Conservation (phyloP, 2,329 filamentous ascomycete species). For the Alternaria longipes region DNA sequence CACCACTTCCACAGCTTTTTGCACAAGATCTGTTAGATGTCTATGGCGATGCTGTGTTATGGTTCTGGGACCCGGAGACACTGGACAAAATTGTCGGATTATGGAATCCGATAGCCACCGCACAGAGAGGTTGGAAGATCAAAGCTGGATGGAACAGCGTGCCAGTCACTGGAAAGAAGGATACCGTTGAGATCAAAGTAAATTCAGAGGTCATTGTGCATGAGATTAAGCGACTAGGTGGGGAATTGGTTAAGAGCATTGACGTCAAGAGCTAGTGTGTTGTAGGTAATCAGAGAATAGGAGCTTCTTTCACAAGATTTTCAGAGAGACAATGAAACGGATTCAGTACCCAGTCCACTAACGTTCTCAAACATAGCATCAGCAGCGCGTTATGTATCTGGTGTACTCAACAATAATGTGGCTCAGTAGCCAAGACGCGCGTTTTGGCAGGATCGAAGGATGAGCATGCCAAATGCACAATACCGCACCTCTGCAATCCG, state of each 20-base stretch:
- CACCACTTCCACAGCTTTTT: constrained; percentile 70
- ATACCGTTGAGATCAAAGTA: constrained; percentile 62
- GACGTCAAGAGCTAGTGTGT: constrained; percentile 29
- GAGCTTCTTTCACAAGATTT: too few species aligned
- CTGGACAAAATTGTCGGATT: constrained; percentile 69
- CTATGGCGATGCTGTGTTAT: constrained; percentile 76
- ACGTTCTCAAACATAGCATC: neutral
- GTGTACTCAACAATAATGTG: neutral
- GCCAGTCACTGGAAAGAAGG: constrained; percentile 53
- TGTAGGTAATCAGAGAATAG: neutral
- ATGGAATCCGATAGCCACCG: constrained; percentile 68
- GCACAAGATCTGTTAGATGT: constrained; percentile 71
- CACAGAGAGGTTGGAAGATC: constrained; percentile 70
- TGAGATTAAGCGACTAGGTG: constrained; percentile 73
- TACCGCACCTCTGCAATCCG: neutral
- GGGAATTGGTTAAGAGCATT: constrained; percentile 63
- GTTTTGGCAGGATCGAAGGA: neutral
- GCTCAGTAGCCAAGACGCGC: neutral
- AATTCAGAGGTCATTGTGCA: constrained; percentile 74
- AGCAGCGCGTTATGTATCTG: neutral
- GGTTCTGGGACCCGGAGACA: constrained; percentile 75
- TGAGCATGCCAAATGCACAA: neutral
- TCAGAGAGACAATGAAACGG: neutral
- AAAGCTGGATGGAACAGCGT: constrained; percentile 74
- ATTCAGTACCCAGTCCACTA: neutral